These are phyloP conservation scores for Cyclostephanos invisitatus DNA, from an alignment of 108 stramenopile species.

Conservation along the genomic window DNA sequence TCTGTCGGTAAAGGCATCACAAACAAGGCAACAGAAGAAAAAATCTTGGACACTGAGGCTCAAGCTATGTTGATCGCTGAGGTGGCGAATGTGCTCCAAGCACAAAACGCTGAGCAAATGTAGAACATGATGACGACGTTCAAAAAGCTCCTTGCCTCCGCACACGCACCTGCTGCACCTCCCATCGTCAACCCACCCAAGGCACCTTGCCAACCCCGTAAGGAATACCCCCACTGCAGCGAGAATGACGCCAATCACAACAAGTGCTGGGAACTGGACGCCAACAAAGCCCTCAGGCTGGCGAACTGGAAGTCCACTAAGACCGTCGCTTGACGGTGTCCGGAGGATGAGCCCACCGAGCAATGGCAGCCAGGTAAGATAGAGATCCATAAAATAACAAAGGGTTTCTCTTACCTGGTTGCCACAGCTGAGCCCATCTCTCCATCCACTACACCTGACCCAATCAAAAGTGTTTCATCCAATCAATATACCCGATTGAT, in stretches of 20 bases:
- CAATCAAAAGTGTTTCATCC: not conserved
- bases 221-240: not conserved
- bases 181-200: too few relatives aligned
- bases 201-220: too few relatives aligned
- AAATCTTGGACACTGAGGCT: too few relatives aligned
- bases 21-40: too few relatives aligned
- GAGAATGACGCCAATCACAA: not conserved
- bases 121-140: not conserved
- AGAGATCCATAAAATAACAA: not conserved
- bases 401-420: constrained; percentile 1
- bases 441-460: not conserved
- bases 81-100: too few relatives aligned
- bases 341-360: constrained; percentile 1
- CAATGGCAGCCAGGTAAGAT: not conserved
- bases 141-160: not conserved
- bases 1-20: too few relatives aligned
- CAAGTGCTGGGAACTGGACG: not conserved
- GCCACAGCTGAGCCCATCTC: not conserved
- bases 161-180: too few relatives aligned
- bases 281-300: not conserved
- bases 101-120: not conserved
- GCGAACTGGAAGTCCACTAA: not conserved
- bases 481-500: too few relatives aligned
- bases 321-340: not conserved
- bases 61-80: too few relatives aligned